Conservation (phyloP, 2,329 filamentous ascomycete genomes). For the Mariannaea sp. region DNA sequence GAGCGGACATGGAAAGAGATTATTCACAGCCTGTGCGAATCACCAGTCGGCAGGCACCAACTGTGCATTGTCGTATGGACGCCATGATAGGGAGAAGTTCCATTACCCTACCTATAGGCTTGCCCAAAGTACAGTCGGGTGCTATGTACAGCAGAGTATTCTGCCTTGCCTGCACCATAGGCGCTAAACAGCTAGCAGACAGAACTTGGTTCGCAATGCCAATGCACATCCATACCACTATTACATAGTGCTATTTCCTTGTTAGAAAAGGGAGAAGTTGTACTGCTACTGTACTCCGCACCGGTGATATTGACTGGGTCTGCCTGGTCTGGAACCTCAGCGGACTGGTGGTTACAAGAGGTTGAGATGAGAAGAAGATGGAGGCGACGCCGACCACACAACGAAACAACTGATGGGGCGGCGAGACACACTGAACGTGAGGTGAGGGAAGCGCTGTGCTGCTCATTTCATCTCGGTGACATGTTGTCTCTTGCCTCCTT, state of each 20-base stretch:
- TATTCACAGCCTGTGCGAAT: conserved; percentile 3
- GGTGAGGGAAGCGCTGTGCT: conserved; percentile 11
- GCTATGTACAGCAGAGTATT: neutral
- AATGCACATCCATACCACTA: too few relatives aligned
- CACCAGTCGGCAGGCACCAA: conserved; percentile 6
- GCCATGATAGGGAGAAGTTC: too few relatives aligned
- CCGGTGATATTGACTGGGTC: conserved; percentile 16
- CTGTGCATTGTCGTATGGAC: conserved; percentile 10
- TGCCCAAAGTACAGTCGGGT: too few relatives aligned
- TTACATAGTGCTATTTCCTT: neutral
- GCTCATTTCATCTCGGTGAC: conserved; percentile 5
- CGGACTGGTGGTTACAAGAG: conserved; percentile 2
- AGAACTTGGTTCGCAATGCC: conserved; percentile 7
- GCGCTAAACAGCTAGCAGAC: conserved; percentile 29
- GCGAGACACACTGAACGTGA: conserved; percentile 11
- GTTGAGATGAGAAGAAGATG: neutral
- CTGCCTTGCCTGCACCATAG: conserved; percentile 20
- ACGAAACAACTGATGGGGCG: conserved; percentile 5
- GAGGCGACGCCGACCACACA: neutral
- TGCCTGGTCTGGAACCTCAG: conserved; percentile 6
- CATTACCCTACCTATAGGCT: too few relatives aligned
- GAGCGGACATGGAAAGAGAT: conserved; percentile 4
- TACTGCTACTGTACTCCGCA: neutral
- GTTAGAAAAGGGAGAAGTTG: conserved; percentile 11
- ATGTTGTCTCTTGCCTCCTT: conserved; percentile 7